Evolutionary conservation across 2,329 filamentous ascomycete genomes (phyloP), one percentile per base, ranked within the genome.

Genomic region (Phaeophleospora eucalypticola): DNA sequence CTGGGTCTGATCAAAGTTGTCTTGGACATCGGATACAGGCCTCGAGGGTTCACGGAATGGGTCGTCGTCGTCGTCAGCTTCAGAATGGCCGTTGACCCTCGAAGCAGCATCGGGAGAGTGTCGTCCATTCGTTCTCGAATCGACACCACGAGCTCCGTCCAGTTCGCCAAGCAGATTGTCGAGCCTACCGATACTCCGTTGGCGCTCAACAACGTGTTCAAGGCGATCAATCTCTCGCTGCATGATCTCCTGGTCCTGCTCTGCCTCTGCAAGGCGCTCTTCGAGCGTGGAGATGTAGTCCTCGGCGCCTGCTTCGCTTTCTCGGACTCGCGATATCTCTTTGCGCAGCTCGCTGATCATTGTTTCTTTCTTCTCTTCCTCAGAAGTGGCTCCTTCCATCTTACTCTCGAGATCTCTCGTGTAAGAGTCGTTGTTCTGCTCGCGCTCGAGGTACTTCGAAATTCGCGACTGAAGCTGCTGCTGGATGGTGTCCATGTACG

Each of bases 211-310:
- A 6, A 98, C 89, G 67, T 95, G 88, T 68, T 97, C 93, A 10
- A 98, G 76, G 27, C 91, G 83, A 61, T 96, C 88, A 53, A 98
- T 87, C 63, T 98, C 93, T 29, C 91, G 87, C 66, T 95, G 89
- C 91, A 98, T 96, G 51, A 96, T 74, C 66, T 97, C 93, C 54
- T 88, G 83, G 64, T 98, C 93, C 67, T 97, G 91, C 61, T 98
- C 93, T 2, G 91, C 86, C 68, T 98, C 93, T 0, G 93, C 93
- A 7, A 98, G 79, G 17, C 91, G 86, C 70, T 97, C 93, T 65
- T 98, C 93, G 9, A 98, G 74, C 0, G 90, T 97, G 1, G 91
- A 95, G 43, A 98, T 97, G 67, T 98, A 98, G 56, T 97, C 93
- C 66, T 98, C 93, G 57, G 84, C 89, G 33, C 86, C 85, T 3